phyloP scores from a whole-genome alignment of 2,329 filamentous ascomycete species.

The Aureobasidium pullulans region DNA sequence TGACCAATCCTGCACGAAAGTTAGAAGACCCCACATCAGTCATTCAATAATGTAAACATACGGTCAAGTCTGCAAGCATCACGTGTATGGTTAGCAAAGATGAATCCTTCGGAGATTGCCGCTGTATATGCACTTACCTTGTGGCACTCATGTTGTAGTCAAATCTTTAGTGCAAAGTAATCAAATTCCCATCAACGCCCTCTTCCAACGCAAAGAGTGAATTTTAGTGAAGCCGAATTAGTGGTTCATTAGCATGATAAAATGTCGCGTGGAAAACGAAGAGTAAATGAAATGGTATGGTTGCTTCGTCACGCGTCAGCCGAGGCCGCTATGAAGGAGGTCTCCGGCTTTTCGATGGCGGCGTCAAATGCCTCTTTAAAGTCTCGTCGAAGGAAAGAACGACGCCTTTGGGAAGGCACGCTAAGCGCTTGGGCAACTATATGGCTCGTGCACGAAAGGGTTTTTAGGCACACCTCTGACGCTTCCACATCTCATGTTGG shows the following conservation, averaged over 20 bases:
- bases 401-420: slow-evolving; percentile 2
- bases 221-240: neutral
- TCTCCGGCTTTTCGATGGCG: slow-evolving; percentile 12
- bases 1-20: slow-evolving; percentile 8
- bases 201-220: slow-evolving; percentile 13
- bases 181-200: slow-evolving; percentile 6
- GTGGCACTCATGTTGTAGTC: slow-evolving; percentile 17
- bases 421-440: neutral
- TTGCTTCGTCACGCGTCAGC: slow-evolving; percentile 11
- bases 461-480: neutral
- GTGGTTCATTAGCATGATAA: slow-evolving; percentile 1
- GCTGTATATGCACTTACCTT: slow-evolving; percentile 15
- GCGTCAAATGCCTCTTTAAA: slow-evolving; percentile 11
- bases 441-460: neutral
- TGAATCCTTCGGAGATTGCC: slow-evolving; percentile 10
- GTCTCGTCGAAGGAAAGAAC: slow-evolving; percentile 8
- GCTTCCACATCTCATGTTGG: neutral
- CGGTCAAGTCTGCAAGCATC: slow-evolving; percentile 30
- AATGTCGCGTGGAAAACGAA: neutral
- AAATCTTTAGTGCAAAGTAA: neutral
- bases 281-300: neutral
- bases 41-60: slow-evolving; percentile 23
- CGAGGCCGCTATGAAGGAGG: slow-evolving; percentile 11
- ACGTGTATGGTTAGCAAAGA: slow-evolving; percentile 13
- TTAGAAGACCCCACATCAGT: neutral